Evolutionary conservation across 1,284 basidiomycete species (phyloP), one percentile per base, ranked within the genome.

Genomic region (Exobasidium rhododendri): DNA sequence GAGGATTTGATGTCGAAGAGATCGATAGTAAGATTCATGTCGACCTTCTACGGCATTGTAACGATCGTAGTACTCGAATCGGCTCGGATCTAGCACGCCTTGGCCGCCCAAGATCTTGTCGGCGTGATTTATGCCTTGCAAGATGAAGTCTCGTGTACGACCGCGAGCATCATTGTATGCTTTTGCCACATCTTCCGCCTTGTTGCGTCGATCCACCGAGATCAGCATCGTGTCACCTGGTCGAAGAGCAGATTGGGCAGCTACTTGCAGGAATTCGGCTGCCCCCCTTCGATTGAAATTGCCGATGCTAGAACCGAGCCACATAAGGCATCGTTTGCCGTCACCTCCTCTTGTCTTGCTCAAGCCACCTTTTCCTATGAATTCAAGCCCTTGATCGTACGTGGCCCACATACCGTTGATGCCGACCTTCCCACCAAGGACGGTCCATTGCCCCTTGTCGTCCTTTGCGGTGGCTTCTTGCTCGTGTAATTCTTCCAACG

Each of bases 301-400:
- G 13, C 94, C 94, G 13, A 97, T 82, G 0, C 92, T 92, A 0
- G 91, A 94, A 0, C 94, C 94, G n/a, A 97, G 84, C 83, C 96
- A 97, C 63, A 97, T 82, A 60, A 97, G 60, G 56, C 70, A 71
- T 28, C 70, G 57, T 32, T 64, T 62, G 46, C 68, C 68, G 50
- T 71, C 66, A 11, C 5, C 28, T 53, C 26, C 14, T 28, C 56
- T 35, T 30, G 31, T 49, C 0, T 61, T 57, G 67, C 55, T 64
- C 47, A 84, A 80, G 4, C 81, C 81, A 31, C 83, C 83, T 26
- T 80, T 71, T 49, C 81, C 78, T 66, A 85, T 82, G 59, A 82
- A 82, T 20, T 84, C 80, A 26, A 85, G 65, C 28, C 62, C 92
- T 44, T 89, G 88, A 64, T 93, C 87, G 79, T 92, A 94, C 5